These are phyloP conservation scores for Pichia sp. DNA, from an alignment of 1,139 yeast genomes.

Conservation along the genomic window DNA sequence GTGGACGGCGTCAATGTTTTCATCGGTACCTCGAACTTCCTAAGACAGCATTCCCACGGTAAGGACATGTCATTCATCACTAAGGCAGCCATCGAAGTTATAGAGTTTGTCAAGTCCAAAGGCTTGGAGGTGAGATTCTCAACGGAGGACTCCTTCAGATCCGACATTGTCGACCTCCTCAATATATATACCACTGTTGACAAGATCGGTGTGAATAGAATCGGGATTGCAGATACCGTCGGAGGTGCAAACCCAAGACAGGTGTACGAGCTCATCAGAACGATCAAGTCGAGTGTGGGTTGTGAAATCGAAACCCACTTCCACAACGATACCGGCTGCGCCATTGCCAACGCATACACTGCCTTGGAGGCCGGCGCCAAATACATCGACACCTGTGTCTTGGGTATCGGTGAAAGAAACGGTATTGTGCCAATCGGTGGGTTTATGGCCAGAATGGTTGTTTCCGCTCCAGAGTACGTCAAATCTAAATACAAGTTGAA, in stretches of 20 bases:
- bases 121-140: conserved; percentile 55
- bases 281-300: conserved; percentile 51
- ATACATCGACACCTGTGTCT: conserved; percentile 52
- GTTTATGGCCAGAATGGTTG: conserved; percentile 60
- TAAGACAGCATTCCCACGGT: conserved; percentile 50
- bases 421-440: conserved; percentile 60
- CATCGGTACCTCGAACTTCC: conserved; percentile 54
- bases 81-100: conserved; percentile 50
- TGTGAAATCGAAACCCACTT: conserved; percentile 60
- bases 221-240: conserved; percentile 59
- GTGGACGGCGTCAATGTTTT: conserved; percentile 60
- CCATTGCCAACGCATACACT: conserved; percentile 57
- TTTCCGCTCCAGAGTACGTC: conserved; percentile 55
- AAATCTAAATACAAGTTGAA: conserved; percentile 51
- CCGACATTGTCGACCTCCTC: conserved; percentile 53
- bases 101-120: conserved; percentile 53
- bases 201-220: conserved; percentile 56
- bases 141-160: conserved; percentile 55
- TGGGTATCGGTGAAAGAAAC: conserved; percentile 59
- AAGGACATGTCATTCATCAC: conserved; percentile 54
- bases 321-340: conserved; percentile 61
- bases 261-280: conserved; percentile 54
- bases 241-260: conserved; percentile 62
- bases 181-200: conserved; percentile 55
- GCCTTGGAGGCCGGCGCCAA: conserved; percentile 61